Conservation (phyloP, 2,329 filamentous ascomycete genomes). For the Penicillium sp. region DNA sequence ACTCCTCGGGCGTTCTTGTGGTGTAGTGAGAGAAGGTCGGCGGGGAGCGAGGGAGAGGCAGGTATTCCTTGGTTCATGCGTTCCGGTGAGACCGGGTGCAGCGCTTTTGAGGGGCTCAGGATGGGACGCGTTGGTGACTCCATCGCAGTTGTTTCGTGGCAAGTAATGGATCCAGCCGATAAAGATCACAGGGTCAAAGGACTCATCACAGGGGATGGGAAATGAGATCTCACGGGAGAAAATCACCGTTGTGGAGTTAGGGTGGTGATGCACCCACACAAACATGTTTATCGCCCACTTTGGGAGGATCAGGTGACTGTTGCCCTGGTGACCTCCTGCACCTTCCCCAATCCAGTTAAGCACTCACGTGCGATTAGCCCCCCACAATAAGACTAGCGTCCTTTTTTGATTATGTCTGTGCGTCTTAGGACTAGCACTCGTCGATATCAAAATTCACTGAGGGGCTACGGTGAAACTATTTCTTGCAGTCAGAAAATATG, state of each 20-base stretch:
- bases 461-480: neutral
- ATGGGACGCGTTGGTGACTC: conserved; percentile 35
- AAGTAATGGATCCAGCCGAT: conserved; percentile 1
- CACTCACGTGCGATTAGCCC: conserved; percentile 21
- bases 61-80: conserved; percentile 49
- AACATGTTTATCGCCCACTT: conserved; percentile 30
- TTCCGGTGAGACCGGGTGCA: conserved; percentile 48
- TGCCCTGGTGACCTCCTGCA: conserved; percentile 27
- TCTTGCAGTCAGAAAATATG: conserved; percentile 53
- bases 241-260: conserved; percentile 22
- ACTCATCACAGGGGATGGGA: conserved; percentile 13
- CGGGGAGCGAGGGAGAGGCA: conserved; percentile 39
- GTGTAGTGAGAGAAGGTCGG: conserved; percentile 36
- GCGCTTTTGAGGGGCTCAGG: conserved; percentile 35
- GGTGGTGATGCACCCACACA: conserved; percentile 31
- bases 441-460: conserved; percentile 10
- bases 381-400: conserved; percentile 9
- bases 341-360: conserved; percentile 7
- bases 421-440: conserved; percentile 5
- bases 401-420: conserved; percentile 17
- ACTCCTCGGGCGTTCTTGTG: conserved; percentile 36
- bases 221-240: conserved; percentile 13
- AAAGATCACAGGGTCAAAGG: conserved; percentile 18
- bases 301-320: conserved; percentile 30
- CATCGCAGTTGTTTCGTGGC: conserved; percentile 27